Percentiles rank a stretch among this genome's conserved stretches.
Conservation (phyloP, 306 rosid genomes). For the Vigna nakashimae region DNA sequence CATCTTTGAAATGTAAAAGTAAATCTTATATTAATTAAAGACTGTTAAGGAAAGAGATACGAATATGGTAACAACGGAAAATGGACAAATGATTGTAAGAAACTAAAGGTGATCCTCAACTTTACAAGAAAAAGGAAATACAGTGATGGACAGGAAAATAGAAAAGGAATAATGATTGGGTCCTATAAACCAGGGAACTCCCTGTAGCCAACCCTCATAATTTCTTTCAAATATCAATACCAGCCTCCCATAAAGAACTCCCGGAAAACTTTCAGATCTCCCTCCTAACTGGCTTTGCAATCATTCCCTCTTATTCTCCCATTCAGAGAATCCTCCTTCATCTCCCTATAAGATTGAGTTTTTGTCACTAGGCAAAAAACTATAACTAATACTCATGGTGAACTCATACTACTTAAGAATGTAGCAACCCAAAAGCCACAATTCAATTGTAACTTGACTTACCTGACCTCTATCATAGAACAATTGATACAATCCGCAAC, state of each 20-base stretch:
- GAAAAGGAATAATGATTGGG: background rate
- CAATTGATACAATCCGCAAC: no score
- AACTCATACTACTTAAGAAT: no score
- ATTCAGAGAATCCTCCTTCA: background rate
- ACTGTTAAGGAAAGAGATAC: background rate
- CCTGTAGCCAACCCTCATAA: background rate
- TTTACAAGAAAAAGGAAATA: background rate
- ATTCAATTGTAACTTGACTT: no score
- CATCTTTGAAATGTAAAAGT: conserved; percentile 28
- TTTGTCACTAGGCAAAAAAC: no score
- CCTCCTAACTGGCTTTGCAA: background rate
- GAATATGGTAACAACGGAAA: background rate
- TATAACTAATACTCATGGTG: no score
- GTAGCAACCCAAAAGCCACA: no score
- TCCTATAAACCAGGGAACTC: background rate
- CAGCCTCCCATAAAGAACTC: background rate
- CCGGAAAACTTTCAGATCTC: background rate
- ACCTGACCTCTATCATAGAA: no score
- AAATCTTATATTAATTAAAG: background rate
- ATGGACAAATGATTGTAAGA: background rate
- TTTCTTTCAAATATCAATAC: background rate
- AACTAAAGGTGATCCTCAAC: background rate
- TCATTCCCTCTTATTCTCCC: background rate
- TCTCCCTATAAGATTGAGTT: background rate
- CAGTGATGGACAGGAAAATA: background rate